Evolutionary conservation across 768 basidiomycete genomes (phyloP).

Genomic region (Strobilomyces dryophilus): DNA sequence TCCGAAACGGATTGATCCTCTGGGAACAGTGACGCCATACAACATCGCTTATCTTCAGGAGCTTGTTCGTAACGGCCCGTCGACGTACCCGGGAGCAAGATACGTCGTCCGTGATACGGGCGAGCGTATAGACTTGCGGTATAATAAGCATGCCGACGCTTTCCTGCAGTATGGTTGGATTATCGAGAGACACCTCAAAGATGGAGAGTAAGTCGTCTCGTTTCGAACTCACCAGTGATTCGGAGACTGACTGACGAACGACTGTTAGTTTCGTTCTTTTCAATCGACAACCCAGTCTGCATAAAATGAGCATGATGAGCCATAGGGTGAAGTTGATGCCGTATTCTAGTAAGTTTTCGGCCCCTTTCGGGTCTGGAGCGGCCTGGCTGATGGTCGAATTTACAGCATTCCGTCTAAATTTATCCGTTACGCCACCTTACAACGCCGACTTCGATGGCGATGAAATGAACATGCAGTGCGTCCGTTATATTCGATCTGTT

Average conservation of each 20-base stretch:
- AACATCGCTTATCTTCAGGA: conserved; percentile 94
- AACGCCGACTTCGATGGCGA: conserved; percentile 99
- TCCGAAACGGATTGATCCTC: conserved; percentile 6
- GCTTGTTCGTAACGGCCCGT: conserved; percentile 91
- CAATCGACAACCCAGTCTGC: conserved; percentile 96
- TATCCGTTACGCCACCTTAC: conserved; percentile 97
- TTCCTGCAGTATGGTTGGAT: conserved; percentile 98
- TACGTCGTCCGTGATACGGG: conserved; percentile 97
- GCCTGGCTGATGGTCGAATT: conserved; percentile 15
- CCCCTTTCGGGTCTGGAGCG: not conserved
- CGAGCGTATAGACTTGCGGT: conserved; percentile 93
- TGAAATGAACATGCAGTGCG: conserved; percentile 99
- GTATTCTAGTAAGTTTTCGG: conserved; percentile 78
- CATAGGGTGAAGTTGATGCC: conserved; percentile 97
- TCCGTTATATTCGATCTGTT: conserved; percentile 20
- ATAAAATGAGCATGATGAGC: conserved; percentile 99
- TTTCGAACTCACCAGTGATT: not conserved
- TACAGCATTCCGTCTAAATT: conserved; percentile 91
- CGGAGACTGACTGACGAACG: not conserved
- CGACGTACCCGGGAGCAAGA: conserved; percentile 91
- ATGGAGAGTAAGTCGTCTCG: conserved; percentile 83
- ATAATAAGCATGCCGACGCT: conserved; percentile 93
- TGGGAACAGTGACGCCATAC: conserved; percentile 81
- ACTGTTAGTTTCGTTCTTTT: conserved; percentile 49
- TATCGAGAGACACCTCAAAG: conserved; percentile 94